Conservation (phyloP, 768 basidiomycete species). For the Tylopilus sp. region DNA sequence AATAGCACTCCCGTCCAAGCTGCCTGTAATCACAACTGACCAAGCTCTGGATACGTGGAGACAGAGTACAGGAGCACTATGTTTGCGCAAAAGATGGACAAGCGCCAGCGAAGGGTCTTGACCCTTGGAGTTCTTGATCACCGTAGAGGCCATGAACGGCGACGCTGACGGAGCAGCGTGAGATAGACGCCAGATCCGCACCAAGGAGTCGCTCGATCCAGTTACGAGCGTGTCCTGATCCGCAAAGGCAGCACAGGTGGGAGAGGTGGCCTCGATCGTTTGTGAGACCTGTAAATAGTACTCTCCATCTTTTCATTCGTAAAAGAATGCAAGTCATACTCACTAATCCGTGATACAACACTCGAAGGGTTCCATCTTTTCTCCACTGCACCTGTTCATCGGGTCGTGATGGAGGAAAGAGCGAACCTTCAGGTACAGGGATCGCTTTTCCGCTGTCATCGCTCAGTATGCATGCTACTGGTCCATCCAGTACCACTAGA, state of each 20-base stretch:
- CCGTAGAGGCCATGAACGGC: conserved; percentile 20
- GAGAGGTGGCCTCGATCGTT: conserved; percentile 69
- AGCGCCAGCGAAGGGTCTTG: conserved; percentile 36
- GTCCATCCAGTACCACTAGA: conserved; percentile 38
- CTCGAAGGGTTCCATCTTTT: conserved; percentile 52
- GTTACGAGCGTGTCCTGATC: conserved; percentile 73
- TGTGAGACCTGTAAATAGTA: conserved; percentile 55
- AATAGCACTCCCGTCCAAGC: conserved; percentile 80
- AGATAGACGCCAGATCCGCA: conserved; percentile 76
- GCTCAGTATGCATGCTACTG: conserved; percentile 43
- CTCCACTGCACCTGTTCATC: conserved; percentile 75
- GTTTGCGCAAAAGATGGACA: conserved; percentile 78
- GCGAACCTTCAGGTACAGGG: conserved; percentile 56
- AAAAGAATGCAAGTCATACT: neutral
- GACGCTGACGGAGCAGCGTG: conserved; percentile 27
- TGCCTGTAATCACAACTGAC: conserved; percentile 82
- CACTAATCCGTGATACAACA: conserved; percentile 63
- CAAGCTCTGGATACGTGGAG: conserved; percentile 75
- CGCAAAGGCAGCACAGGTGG: conserved; percentile 75
- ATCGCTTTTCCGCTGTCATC: conserved; percentile 48
- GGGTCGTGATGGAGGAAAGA: conserved; percentile 54
- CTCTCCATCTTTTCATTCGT: neutral
- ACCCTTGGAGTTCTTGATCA: conserved; percentile 18
- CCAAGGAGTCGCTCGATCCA: conserved; percentile 73
- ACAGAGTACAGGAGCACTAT: conserved; percentile 63